phyloP scores from a whole-genome alignment of 1,284 basidiomycete species.

The Meira miltonrushii region DNA sequence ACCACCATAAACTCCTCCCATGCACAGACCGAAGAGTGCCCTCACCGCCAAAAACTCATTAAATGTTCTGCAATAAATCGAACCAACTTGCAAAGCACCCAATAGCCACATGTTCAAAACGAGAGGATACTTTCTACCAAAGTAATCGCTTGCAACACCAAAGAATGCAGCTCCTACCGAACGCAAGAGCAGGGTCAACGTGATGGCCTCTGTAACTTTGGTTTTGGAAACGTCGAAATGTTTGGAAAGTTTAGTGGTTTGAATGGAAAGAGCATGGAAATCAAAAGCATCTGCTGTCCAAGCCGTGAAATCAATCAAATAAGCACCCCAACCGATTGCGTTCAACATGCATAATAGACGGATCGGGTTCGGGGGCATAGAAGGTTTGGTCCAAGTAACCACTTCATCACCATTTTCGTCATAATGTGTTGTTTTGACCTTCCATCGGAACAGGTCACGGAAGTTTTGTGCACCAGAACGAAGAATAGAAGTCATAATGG shows the following conservation, averaged over 20 bases:
- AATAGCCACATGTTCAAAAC: constrained; percentile 34
- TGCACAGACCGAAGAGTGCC: constrained; percentile 31
- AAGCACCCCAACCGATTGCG: constrained; percentile 25
- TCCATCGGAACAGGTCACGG: constrained; percentile 1
- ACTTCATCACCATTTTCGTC: constrained; percentile 29
- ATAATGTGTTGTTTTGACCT: constrained; percentile 8
- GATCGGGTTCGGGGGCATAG: constrained; percentile 24
- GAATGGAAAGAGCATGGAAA: constrained; percentile 38
- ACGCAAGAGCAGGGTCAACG: constrained; percentile 31
- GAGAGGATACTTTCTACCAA: constrained; percentile 18
- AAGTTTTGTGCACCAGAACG: not conserved
- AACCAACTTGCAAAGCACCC: constrained; percentile 31
- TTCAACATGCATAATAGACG: constrained; percentile 20
- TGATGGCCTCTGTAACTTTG: constrained; percentile 32
- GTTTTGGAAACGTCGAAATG: constrained; percentile 23
- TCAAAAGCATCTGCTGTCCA: constrained; percentile 36
- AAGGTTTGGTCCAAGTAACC: constrained; percentile 21
- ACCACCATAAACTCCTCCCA: constrained; percentile 20
- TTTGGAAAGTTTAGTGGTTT: constrained; percentile 25
- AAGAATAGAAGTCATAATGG: not conserved
- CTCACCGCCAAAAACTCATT: constrained; percentile 35
- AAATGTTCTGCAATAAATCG: constrained; percentile 24
- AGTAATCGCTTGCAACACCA: constrained; percentile 13
- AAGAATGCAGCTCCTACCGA: constrained; percentile 36
- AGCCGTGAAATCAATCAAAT: constrained; percentile 26